Percentiles rank a stretch among this genome's conserved stretches.
These are phyloP conservation scores for Acephala macrosclerotiorum DNA, from an alignment of 2,329 filamentous ascomycete genomes.

Conservation along the genomic window DNA sequence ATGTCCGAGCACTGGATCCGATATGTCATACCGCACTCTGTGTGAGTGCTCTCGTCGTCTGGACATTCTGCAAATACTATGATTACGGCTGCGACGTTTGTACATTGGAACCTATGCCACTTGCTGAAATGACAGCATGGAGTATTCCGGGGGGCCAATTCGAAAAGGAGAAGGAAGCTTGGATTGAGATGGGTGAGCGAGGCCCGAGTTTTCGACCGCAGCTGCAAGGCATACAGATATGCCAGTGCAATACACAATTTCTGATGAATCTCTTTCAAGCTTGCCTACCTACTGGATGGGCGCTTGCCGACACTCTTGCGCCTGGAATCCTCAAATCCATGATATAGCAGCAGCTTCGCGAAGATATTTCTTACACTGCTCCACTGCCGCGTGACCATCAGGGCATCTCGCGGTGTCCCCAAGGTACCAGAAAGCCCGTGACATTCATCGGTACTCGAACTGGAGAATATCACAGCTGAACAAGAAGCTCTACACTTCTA, in stretches of 20 bases:
- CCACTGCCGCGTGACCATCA: too few species aligned
- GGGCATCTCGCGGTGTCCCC: too few species aligned
- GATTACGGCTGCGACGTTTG: conserved; percentile 41
- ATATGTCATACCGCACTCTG: conserved; percentile 46
- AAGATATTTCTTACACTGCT: too few species aligned
- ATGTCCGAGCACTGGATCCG: conserved; percentile 41
- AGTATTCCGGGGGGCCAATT: conserved; percentile 21
- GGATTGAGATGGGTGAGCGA: conserved; percentile 32
- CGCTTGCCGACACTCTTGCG: conserved; percentile 27
- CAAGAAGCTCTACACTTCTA: too few species aligned
- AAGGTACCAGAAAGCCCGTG: too few species aligned
- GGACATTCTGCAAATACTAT: conserved; percentile 46
- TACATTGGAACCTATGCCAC: conserved; percentile 23
- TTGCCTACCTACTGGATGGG: conserved; percentile 31
- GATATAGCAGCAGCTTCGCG: background rate
- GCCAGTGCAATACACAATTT: conserved; percentile 40
- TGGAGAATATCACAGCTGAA: too few species aligned
- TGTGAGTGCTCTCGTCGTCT: conserved; percentile 45
- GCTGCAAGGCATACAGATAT: conserved; percentile 44
- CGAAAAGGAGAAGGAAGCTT: conserved; percentile 30
- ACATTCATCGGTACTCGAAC: too few species aligned
- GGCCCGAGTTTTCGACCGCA: conserved; percentile 23
- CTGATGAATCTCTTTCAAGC: conserved; percentile 27
- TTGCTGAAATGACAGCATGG: conserved; percentile 40
- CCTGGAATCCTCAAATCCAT: conserved; percentile 28